phyloP scores from a whole-genome alignment of 352 stramenopile species.

The Plasmopara viticola region DNA sequence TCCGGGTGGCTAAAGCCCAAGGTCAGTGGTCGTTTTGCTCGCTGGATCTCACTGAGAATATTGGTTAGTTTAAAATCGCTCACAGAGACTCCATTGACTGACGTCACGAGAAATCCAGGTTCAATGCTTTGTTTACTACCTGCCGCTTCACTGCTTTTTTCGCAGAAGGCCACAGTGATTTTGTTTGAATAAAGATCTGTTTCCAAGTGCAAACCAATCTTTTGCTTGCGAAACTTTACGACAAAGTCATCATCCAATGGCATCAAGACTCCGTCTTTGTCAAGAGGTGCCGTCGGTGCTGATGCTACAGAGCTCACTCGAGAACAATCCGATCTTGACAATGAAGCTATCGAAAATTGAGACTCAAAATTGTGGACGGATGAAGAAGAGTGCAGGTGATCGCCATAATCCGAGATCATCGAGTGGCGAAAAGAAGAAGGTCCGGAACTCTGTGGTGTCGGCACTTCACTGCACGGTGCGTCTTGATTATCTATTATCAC shows the following conservation, averaged over 20 bases:
- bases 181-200: constrained; percentile 52
- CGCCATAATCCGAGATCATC: constrained; percentile 9
- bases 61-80: constrained; percentile 38
- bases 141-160: constrained; percentile 52
- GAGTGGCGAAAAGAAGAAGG: constrained; percentile 8
- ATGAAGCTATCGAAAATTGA: constrained; percentile 1
- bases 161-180: constrained; percentile 52
- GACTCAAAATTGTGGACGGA: constrained; percentile 14
- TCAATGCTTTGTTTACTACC: constrained; percentile 33
- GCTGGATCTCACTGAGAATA: constrained; percentile 45
- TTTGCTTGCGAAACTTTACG: constrained; percentile 51
- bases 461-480: constrained; percentile 13
- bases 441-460: constrained; percentile 7
- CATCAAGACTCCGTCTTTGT: constrained; percentile 4
- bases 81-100: constrained; percentile 50
- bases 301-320: constrained; percentile 7
- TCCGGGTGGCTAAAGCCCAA: constrained; percentile 51
- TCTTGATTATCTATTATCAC: constrained; percentile 22
- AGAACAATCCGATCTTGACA: constrained; percentile 11
- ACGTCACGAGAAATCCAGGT: constrained; percentile 52
- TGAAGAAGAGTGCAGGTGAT: constrained; percentile 5
- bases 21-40: constrained; percentile 35
- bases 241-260: constrained; percentile 41
- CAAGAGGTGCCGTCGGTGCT: constrained; percentile 3
- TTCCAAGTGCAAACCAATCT: constrained; percentile 65